phyloP scores from a whole-genome alignment of 1,284 basidiomycete genomes.

The Coniferiporia sulphurascens region DNA sequence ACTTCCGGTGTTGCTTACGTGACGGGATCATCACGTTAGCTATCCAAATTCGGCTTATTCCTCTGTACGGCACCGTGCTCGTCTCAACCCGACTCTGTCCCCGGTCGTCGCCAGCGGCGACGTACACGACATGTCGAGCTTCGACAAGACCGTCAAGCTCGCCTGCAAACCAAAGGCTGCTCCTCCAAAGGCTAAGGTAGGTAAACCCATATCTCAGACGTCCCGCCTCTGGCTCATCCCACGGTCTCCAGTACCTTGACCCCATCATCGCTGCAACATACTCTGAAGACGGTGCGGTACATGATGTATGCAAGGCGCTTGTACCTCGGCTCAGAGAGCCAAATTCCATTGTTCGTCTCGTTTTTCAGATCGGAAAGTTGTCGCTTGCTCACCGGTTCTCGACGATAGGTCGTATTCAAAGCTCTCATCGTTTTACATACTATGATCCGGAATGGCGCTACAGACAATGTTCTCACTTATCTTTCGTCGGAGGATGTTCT shows the following conservation, averaged over 20 bases:
- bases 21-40: not conserved
- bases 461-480: conserved; percentile 85
- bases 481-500: conserved; percentile 78
- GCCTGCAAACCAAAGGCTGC: conserved; percentile 94
- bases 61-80: not conserved
- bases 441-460: conserved; percentile 91
- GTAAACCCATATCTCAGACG: conserved; percentile 6
- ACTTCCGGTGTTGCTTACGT: no score
- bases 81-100: not conserved
- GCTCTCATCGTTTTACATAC: conserved; percentile 92
- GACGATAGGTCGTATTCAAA: conserved; percentile 86
- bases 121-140: conserved; percentile 55
- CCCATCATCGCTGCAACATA: conserved; percentile 94
- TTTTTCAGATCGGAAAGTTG: not conserved
- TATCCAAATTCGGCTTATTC: not conserved
- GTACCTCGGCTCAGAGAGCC: conserved; percentile 82
- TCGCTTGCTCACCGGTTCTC: not conserved
- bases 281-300: conserved; percentile 85
- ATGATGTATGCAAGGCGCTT: conserved; percentile 89
- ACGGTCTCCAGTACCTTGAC: conserved; percentile 63
- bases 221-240: conserved; percentile 4
- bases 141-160: conserved; percentile 84
- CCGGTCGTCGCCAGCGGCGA: conserved; percentile 1
- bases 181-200: conserved; percentile 87
- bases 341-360: conserved; percentile 72